Percentiles rank a stretch among this genome's conserved stretches.
Evolutionary conservation across 805 yeast genomes (phyloP).

Genomic region (Cyberlindnera japonica): DNA sequence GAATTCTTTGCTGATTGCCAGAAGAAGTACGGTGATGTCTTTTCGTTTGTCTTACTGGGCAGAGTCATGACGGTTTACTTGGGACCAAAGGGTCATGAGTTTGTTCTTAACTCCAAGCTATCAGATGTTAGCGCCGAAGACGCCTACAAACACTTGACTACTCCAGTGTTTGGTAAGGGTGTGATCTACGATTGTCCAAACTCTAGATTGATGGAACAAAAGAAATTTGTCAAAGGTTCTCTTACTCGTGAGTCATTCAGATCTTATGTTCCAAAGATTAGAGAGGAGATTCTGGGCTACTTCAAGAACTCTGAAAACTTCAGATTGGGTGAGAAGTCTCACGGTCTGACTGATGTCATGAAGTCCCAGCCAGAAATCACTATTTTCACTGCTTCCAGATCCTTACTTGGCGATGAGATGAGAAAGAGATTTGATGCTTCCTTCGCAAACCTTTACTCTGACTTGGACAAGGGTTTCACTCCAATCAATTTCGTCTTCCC

Average conservation of each 20-base stretch:
- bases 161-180: slow-evolving; percentile 98
- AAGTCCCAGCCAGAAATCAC: slow-evolving; percentile 91
- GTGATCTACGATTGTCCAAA: slow-evolving; percentile 97
- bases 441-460: slow-evolving; percentile 82
- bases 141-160: slow-evolving; percentile 93
- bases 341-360: slow-evolving; percentile 65
- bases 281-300: slow-evolving; percentile 69
- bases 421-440: slow-evolving; percentile 76
- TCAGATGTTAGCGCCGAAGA: slow-evolving; percentile 94
- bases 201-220: slow-evolving; percentile 92
- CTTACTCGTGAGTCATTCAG: slow-evolving; percentile 81
- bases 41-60: slow-evolving; percentile 86
- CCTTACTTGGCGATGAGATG: slow-evolving; percentile 88
- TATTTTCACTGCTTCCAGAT: slow-evolving; percentile 91
- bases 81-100: slow-evolving; percentile 98
- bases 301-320: slow-evolving; percentile 52
- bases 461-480: slow-evolving; percentile 94
- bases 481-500: slow-evolving; percentile 96
- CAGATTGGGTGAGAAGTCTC: slow-evolving; percentile 34
- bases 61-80: slow-evolving; percentile 91
- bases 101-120: slow-evolving; percentile 85
- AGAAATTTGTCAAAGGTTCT: slow-evolving; percentile 91
- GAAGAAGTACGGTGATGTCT: slow-evolving; percentile 85
- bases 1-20: slow-evolving; percentile 80
- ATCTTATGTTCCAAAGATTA: slow-evolving; percentile 82